These are phyloP conservation scores for Sporothrix pallida DNA, from an alignment of 2,329 filamentous ascomycete genomes.

Conservation along the genomic window DNA sequence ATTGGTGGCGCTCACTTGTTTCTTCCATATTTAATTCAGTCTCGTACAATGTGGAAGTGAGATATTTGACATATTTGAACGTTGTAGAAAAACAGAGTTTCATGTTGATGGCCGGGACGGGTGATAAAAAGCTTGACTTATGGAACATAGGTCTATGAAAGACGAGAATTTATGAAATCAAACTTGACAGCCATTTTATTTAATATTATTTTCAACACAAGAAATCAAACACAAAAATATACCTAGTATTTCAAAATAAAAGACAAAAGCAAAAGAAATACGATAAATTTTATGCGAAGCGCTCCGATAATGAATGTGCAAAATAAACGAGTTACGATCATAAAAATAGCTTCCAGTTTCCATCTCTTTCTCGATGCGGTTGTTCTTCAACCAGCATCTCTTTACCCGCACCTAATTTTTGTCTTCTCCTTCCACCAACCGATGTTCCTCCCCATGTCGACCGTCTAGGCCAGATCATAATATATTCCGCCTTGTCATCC, in stretches of 20 bases:
- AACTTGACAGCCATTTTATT: background rate
- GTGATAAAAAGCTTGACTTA: background rate
- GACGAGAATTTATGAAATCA: background rate
- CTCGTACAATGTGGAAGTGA: background rate
- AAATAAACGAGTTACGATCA: conserved; percentile 20
- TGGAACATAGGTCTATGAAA: background rate
- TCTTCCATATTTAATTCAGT: background rate
- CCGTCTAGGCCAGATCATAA: background rate
- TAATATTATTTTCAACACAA: background rate
- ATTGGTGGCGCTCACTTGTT: background rate
- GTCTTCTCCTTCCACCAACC: too few species aligned
- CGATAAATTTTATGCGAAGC: background rate
- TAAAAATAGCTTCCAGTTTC: background rate
- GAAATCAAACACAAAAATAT: background rate
- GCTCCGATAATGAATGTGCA: conserved; percentile 1
- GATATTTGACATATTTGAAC: background rate
- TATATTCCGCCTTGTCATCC: background rate
- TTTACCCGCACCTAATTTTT: background rate
- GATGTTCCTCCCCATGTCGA: conserved; percentile 3
- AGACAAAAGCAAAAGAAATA: background rate
- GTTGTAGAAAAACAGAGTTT: conserved; percentile 10
- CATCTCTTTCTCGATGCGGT: background rate
- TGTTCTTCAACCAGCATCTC: background rate
- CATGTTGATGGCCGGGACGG: background rate
- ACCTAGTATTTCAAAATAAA: background rate